Evolutionary conservation across 2,329 filamentous ascomycete genomes (phyloP).

Genomic region (Furcasterigmium furcatum): DNA sequence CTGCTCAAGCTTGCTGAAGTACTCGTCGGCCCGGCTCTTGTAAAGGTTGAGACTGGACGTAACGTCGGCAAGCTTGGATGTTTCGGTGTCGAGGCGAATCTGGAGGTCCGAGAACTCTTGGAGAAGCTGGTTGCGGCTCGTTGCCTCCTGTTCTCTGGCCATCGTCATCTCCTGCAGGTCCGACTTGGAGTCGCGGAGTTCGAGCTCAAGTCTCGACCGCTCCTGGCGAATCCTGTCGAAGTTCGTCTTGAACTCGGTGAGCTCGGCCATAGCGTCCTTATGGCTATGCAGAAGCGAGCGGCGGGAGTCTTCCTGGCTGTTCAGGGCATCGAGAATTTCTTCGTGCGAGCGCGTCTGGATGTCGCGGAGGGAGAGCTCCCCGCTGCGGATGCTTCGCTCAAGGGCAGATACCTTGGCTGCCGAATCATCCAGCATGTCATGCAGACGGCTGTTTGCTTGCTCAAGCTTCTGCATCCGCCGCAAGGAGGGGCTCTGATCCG

Average conservation of each 20-base stretch:
- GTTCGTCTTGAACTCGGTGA: slow-evolving; percentile 81
- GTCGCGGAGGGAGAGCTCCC: slow-evolving; percentile 84
- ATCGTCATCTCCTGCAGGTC: slow-evolving; percentile 78
- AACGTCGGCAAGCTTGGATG: slow-evolving; percentile 80
- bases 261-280: slow-evolving; percentile 79
- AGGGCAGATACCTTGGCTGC: slow-evolving; percentile 86
- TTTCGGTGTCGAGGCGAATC: slow-evolving; percentile 86
- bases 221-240: slow-evolving; percentile 85
- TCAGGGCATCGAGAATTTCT: slow-evolving; percentile 88
- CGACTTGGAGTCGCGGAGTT: slow-evolving; percentile 78
- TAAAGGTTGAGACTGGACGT: slow-evolving; percentile 82
- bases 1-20: slow-evolving; percentile 95
- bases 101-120: slow-evolving; percentile 93
- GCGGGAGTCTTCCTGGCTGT: slow-evolving; percentile 87
- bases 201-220: slow-evolving; percentile 76
- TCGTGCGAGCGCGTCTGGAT: slow-evolving; percentile 92
- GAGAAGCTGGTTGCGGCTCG: slow-evolving; percentile 83
- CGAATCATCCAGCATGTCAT: slow-evolving; percentile 93
- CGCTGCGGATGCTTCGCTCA: slow-evolving; percentile 82
- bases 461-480: slow-evolving; percentile 88
- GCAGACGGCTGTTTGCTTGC: slow-evolving; percentile 84
- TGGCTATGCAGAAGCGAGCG: slow-evolving; percentile 79
- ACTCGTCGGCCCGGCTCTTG: slow-evolving; percentile 89
- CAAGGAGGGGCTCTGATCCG: slow-evolving; percentile 75
- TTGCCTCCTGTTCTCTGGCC: slow-evolving; percentile 80